Conservation (phyloP, 805 yeast species). For the Starmerella apis region DNA sequence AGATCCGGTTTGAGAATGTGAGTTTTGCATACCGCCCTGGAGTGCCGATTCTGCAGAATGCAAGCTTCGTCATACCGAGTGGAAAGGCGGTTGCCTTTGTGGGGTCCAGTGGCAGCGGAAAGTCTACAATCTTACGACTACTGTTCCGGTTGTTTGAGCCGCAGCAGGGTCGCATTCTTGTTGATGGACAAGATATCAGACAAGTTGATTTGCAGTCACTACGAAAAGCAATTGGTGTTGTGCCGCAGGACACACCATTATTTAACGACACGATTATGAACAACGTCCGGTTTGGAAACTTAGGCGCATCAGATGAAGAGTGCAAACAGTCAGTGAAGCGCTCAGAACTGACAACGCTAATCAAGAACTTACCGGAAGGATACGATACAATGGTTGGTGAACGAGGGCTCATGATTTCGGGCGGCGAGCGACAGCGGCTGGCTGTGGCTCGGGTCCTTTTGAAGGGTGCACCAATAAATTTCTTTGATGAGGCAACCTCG, state of each 20-base stretch:
- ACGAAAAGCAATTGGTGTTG: conserved; percentile 72
- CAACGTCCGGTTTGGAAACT: conserved; percentile 75
- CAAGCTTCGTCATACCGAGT: conserved; percentile 75
- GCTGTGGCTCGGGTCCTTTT: conserved; percentile 87
- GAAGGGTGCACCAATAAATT: conserved; percentile 78
- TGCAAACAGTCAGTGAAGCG: conserved; percentile 51
- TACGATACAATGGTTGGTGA: conserved; percentile 84
- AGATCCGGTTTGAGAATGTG: conserved; percentile 80
- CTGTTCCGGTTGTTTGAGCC: conserved; percentile 88
- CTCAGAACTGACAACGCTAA: conserved; percentile 57
- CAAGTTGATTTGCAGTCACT: conserved; percentile 65
- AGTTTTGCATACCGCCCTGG: conserved; percentile 86
- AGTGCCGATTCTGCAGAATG: conserved; percentile 71
- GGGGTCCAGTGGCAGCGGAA: conserved; percentile 94
- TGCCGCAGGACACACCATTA: conserved; percentile 94
- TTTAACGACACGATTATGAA: conserved; percentile 85
- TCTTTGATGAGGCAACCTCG: conserved; percentile 92
- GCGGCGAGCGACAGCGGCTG: conserved; percentile 95
- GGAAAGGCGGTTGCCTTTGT: conserved; percentile 89
- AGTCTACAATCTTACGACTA: conserved; percentile 74
- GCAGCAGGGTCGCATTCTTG: conserved; percentile 58
- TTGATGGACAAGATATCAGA: conserved; percentile 82
- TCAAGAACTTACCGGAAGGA: conserved; percentile 72
- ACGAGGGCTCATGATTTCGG: conserved; percentile 94
- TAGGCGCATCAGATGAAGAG: conserved; percentile 63